Percentiles rank a stretch among this genome's conserved stretches.
Conservation (phyloP, 306 rosid genomes). For the Begonia fuchsioides region DNA sequence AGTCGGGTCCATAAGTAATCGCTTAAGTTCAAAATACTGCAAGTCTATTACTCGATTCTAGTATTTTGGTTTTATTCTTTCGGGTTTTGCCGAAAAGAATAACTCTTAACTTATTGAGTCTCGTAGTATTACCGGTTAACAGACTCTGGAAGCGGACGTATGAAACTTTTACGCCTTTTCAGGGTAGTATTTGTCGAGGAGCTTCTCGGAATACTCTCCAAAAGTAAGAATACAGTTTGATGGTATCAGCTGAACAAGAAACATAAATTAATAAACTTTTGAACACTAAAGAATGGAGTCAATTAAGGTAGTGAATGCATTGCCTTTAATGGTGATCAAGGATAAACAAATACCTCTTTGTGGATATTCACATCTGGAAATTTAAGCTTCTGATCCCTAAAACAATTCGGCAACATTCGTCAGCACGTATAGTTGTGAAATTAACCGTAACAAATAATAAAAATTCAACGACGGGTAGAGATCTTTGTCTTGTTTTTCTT, state of each 20-base stretch:
- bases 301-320: neutral
- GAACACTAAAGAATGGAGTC: too few species aligned
- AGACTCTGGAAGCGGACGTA: neutral
- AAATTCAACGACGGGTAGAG: too few species aligned
- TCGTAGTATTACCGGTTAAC: too few species aligned
- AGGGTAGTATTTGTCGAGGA: conserved; percentile 79
- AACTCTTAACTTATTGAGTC: too few species aligned
- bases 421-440: too few species aligned
- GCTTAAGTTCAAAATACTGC: too few species aligned
- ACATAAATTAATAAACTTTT: neutral
- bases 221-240: conserved; percentile 53
- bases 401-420: conserved; percentile 8
- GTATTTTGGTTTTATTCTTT: too few species aligned
- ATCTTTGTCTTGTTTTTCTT: too few species aligned
- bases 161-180: conserved; percentile 9
- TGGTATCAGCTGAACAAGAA: conserved; percentile 40
- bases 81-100: too few species aligned
- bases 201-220: conserved; percentile 84
- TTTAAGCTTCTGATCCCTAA: conserved; percentile 74
- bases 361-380: conserved; percentile 64
- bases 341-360: conserved; percentile 47
- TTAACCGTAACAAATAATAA: too few species aligned
- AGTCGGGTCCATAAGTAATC: too few species aligned
- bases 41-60: too few species aligned
- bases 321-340: neutral